Base-by-base conservation (phyloP, 1,284 basidiomycete species). In the Mycosarcoma mackinlayi region DNA sequence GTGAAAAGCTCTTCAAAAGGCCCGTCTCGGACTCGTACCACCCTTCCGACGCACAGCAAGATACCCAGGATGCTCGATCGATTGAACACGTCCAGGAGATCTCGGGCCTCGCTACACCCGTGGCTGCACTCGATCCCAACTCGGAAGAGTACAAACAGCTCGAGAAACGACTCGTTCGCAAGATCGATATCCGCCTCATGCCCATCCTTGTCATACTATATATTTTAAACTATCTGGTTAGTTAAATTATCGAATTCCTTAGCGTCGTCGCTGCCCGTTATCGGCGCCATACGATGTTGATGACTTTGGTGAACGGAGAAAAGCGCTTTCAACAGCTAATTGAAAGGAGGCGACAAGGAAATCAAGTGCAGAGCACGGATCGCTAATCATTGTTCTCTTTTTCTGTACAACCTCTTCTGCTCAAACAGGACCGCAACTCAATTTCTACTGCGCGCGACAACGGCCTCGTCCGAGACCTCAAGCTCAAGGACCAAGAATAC, bases 381-480 rank as follows among this genome's bases (percentile, higher is more conserved):
- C 34, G 34, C 34, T 35, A 16, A 35, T 14, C 8, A 8, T 8
- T 31, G 8, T 35, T 9, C 27, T 24, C 28, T 41, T 4, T 31
- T 30, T 23, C 18, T 24, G 21, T 16, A 18, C 52, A 59, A 34
- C 14, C 37, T 25, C 11, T 14, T 14, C 10, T 8, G 23, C 25
- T 6, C 21, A 4, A 21, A 40, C 23, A 24, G 6, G 48, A 51
- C 16, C 46, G 68, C 1, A 66, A 72, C 23, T 52, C 19, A 28
- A 62, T 67, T 19, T 39, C 59, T 1, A 60, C 63, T 4, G 72
- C 60, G 10, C 42, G 76, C 28, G 57, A 77, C 47, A 69, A 66
- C 41, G 66, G 63, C 9, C 47, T 77, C 11, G 55, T 66, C 24
- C 48, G 64, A 23, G 80, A 84, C 46, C 78, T 84, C 31, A 41